These are phyloP conservation scores for Fibroporia radiculosa DNA, from an alignment of 768 basidiomycete genomes.

Conservation along the genomic window DNA sequence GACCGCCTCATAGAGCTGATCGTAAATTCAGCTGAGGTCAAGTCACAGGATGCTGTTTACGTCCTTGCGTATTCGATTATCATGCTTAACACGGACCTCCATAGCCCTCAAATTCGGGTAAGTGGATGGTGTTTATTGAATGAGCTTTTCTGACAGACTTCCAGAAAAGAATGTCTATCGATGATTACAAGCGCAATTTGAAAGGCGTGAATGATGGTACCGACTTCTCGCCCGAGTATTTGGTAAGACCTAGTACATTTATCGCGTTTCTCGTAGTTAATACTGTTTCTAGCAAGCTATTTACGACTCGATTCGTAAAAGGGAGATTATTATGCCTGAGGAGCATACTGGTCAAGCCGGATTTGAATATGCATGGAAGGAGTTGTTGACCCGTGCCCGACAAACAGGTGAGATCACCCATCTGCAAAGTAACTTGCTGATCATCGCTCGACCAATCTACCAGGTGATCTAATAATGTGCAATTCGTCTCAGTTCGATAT, in stretches of 20 bases:
- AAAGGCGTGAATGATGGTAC: conserved; percentile 84
- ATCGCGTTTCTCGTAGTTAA: too few relatives aligned
- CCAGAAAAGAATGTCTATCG: conserved; percentile 94
- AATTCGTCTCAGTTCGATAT: conserved; percentile 77
- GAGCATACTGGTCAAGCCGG: conserved; percentile 95
- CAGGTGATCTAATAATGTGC: conserved; percentile 67
- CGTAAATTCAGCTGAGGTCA: conserved; percentile 65
- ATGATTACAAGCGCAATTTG: conserved; percentile 89
- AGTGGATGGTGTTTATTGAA: conserved; percentile 22
- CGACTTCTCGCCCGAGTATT: conserved; percentile 79
- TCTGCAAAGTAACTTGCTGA: background rate
- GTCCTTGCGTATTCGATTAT: conserved; percentile 94
- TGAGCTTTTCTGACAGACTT: background rate
- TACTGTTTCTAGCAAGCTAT: conserved; percentile 62
- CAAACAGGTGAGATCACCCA: conserved; percentile 54
- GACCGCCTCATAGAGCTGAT: background rate
- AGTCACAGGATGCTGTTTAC: conserved; percentile 87
- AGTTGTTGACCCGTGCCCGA: conserved; percentile 74
- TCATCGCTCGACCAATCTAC: background rate
- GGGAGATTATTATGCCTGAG: conserved; percentile 95
- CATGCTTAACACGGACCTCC: conserved; percentile 95
- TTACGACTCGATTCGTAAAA: conserved; percentile 89
- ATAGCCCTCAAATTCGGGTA: conserved; percentile 89
- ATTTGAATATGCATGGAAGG: conserved; percentile 99
- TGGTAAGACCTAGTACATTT: too few relatives aligned